Conservation (phyloP, 2,329 filamentous ascomycete genomes). For the Fusarium bulbicola region DNA sequence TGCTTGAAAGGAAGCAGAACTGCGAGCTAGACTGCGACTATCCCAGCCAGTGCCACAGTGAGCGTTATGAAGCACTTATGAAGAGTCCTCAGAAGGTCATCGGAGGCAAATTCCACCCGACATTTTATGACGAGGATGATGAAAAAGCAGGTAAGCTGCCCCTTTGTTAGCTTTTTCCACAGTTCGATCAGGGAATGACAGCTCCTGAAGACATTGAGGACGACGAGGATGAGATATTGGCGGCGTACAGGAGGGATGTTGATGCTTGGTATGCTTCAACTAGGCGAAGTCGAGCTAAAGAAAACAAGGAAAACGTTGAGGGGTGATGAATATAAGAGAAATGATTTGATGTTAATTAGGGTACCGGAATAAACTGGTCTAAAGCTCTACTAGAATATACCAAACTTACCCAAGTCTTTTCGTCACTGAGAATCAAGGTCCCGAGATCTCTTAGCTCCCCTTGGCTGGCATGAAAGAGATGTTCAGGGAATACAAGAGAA, state of each 20-base stretch:
- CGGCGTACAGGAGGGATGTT: constrained; percentile 3
- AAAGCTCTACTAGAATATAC: not conserved
- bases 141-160: not conserved
- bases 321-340: not conserved
- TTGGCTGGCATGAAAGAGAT: not conserved
- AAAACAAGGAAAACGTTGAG: not conserved
- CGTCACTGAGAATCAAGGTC: not conserved
- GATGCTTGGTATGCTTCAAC: not conserved
- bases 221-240: constrained; percentile 2
- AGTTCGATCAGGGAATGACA: not conserved
- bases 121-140: not conserved
- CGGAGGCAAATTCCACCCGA: too few species aligned
- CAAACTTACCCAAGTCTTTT: not conserved
- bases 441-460: not conserved
- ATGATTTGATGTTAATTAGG: not conserved
- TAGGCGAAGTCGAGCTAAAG: not conserved
- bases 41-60: constrained; percentile 32
- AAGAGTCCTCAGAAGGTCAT: not conserved
- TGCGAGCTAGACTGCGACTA: constrained; percentile 40
- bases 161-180: constrained; percentile 18
- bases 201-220: not conserved
- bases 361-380: not conserved
- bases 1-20: constrained; percentile 13
- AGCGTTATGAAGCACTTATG: not conserved
- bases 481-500: not conserved